Evolutionary conservation across 805 yeast genomes (phyloP).

Genomic region (Saccharomyces eubayanus): DNA sequence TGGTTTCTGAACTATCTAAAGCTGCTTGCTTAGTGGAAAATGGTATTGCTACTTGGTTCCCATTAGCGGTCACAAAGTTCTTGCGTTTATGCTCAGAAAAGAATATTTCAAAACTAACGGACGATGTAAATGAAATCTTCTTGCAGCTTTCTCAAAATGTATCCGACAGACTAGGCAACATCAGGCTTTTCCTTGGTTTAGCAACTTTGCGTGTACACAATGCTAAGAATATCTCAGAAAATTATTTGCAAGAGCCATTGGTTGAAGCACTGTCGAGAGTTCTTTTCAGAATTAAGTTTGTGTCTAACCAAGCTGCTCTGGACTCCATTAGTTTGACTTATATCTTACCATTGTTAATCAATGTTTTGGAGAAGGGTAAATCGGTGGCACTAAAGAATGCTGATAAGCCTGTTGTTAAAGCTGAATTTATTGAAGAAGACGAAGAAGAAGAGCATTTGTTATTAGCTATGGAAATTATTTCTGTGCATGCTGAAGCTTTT

Average conservation of each 20-base stretch:
- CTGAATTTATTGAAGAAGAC: constrained; percentile 73
- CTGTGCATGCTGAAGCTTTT: constrained; percentile 60
- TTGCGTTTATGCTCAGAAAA: constrained; percentile 38
- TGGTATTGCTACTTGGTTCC: constrained; percentile 64
- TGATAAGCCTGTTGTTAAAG: constrained; percentile 43
- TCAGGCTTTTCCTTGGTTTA: constrained; percentile 52
- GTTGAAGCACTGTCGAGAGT: constrained; percentile 52
- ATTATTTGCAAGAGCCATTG: constrained; percentile 44
- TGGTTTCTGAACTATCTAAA: constrained; percentile 47
- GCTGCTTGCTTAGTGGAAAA: constrained; percentile 49
- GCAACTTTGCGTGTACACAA: constrained; percentile 56
- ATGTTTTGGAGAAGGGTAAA: constrained; percentile 61
- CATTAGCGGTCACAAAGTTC: constrained; percentile 47
- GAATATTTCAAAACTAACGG: constrained; percentile 33
- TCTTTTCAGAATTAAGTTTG: constrained; percentile 65
- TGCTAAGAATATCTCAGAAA: constrained; percentile 38
- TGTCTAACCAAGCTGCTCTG: constrained; percentile 64
- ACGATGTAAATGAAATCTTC: constrained; percentile 43
- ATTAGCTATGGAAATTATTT: constrained; percentile 66
- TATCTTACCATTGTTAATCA: constrained; percentile 63
- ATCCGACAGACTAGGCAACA: constrained; percentile 43
- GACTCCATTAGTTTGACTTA: constrained; percentile 64
- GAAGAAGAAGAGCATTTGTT: constrained; percentile 82
- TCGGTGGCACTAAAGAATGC: constrained; percentile 45
- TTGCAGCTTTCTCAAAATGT: constrained; percentile 46